Percentiles rank a stretch among this genome's conserved stretches.
phyloP scores from a whole-genome alignment of 2,329 filamentous ascomycete genomes.

The Monosporascus ibericus region DNA sequence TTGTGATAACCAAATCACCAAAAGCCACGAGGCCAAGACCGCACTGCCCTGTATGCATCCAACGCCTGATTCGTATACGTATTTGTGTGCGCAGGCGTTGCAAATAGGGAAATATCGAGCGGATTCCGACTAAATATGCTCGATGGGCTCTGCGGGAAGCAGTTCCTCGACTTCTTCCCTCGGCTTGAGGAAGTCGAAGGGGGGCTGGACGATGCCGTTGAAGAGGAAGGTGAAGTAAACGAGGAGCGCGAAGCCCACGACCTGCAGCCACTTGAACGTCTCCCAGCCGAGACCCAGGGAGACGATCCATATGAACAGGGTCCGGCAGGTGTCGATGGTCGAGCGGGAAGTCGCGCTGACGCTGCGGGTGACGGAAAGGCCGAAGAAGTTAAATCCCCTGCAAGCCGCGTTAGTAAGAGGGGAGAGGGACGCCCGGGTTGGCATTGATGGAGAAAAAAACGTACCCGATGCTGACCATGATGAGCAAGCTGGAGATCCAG shows the following conservation, averaged over 20 bases:
- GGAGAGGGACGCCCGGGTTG: not conserved
- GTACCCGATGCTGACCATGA: constrained; percentile 97
- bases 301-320: constrained; percentile 96
- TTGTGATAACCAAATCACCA: no score
- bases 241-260: constrained; percentile 77
- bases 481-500: constrained; percentile 71
- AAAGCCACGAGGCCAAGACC: no score
- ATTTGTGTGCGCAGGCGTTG: not conserved
- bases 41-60: no score
- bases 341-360: constrained; percentile 91
- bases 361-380: constrained; percentile 80
- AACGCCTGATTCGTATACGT: no score
- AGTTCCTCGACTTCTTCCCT: constrained; percentile 54
- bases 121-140: constrained; percentile 44
- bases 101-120: not conserved
- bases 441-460: constrained; percentile 21
- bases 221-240: constrained; percentile 97
- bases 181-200: constrained; percentile 61
- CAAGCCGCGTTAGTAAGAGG: constrained; percentile 1
- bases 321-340: constrained; percentile 95
- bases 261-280: constrained; percentile 94
- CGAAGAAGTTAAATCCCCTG: constrained; percentile 98
- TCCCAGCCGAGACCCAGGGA: constrained; percentile 94
- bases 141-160: constrained; percentile 77
- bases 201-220: constrained; percentile 86